These are phyloP conservation scores for Sideroxylon spinosum DNA, from an alignment of 179 eudicot species.

Conservation along the genomic window DNA sequence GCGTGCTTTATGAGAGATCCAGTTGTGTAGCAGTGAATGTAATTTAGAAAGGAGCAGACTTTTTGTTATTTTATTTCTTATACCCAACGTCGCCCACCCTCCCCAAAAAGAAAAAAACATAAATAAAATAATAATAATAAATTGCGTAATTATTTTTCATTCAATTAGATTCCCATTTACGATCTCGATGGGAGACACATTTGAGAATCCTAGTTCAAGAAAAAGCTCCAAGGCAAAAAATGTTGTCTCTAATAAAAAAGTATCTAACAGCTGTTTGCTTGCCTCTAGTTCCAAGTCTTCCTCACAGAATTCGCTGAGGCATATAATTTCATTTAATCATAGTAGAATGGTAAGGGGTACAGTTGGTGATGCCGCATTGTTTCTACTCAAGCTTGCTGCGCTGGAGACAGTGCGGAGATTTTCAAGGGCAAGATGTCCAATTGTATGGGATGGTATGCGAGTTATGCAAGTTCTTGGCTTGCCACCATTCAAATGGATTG, in stretches of 20 bases:
- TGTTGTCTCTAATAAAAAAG: slow-evolving; percentile 24
- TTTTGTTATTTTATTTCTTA: background rate
- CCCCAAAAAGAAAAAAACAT: no score
- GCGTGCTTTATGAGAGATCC: background rate
- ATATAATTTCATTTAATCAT: slow-evolving; percentile 28
- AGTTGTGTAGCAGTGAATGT: background rate
- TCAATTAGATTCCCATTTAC: background rate
- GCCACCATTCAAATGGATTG: slow-evolving; percentile 92
- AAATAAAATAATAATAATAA: no score
- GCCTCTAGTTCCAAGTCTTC: slow-evolving; percentile 30
- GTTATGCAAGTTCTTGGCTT: slow-evolving; percentile 71
- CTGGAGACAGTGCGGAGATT: slow-evolving; percentile 75
- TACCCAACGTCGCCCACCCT: no score
- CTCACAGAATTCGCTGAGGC: slow-evolving; percentile 23
- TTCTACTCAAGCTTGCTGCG: slow-evolving; percentile 67
- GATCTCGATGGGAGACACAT: slow-evolving; percentile 29
- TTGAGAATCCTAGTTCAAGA: slow-evolving; percentile 23
- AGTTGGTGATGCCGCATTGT: slow-evolving; percentile 50
- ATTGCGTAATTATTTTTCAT: background rate
- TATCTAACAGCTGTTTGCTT: slow-evolving; percentile 25
- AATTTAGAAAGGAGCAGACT: background rate
- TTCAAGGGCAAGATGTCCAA: slow-evolving; percentile 70
- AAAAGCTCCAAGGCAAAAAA: slow-evolving; percentile 26
- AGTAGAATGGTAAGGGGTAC: slow-evolving; percentile 31
- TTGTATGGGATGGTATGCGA: slow-evolving; percentile 77